Evolutionary conservation across 495 filamentous ascomycete genomes (phyloP), one percentile per base, ranked within the genome.

Genomic region (Hypoxylon lienhwacheense): DNA sequence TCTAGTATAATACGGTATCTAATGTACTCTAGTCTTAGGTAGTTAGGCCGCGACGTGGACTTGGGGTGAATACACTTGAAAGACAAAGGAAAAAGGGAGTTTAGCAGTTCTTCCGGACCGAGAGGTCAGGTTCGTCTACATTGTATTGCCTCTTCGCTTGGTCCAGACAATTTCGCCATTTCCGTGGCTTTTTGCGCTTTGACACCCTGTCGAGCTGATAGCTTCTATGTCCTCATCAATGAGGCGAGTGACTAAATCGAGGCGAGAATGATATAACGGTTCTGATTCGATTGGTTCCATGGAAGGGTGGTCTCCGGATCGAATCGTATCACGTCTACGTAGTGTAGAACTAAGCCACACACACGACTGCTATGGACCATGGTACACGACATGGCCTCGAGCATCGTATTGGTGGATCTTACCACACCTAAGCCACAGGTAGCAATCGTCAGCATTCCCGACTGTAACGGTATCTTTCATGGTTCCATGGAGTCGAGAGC

Each of bases 31-130:
- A 21, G 16, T 17, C 34, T 26, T 5, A 37, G 19, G 25, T 21
- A 16, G 31, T 11, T 12, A 26, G 35, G 21, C 3, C 19, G 8
- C n/a, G n/a, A n/a, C n/a, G n/a, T n/a, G n/a, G n/a, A n/a, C n/a
- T n/a, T n/a, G 6, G 15, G 17, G 7, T 40, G 42, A 34, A 53
- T 33, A 36, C 43, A 15, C 44, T 36, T 26, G 28, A n/a, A 19
- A 59, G 19, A 47, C 42, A 44, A 41, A 36, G 6, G 43, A 36
- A 37, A 36, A 44, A 59, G 35, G 42, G 42, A 40, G 36, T 29
- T 32, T 28, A 31, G 47, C 15, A 5, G 24, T 34, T 15, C 25
- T 53, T 53, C 35, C 32, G 16, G 32, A 46, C 43, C 34, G 5
- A 40, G 34, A 32, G 19, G n/a, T n/a, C n/a, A n/a, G n/a, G n/a